Conservation (phyloP, 2,329 filamentous ascomycete species). For the Colletotrichum tofieldiae region DNA sequence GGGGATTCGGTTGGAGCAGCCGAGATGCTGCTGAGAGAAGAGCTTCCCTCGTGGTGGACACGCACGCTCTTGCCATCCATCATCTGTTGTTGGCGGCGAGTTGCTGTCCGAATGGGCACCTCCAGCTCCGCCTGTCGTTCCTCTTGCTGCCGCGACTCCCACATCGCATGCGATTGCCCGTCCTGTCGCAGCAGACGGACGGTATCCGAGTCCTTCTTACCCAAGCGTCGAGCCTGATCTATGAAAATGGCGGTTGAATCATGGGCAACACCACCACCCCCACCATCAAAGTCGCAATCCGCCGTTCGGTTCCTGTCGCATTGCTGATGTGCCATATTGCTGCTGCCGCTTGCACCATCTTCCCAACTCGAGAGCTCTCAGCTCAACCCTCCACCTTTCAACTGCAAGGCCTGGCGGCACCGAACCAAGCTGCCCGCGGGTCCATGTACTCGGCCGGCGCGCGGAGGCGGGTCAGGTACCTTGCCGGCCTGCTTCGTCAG, state of each 20-base stretch:
- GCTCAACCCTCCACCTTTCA: neutral
- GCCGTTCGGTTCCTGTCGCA: neutral
- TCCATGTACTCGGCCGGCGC: neutral
- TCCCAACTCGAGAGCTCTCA: neutral
- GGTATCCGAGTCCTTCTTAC: too few relatives aligned
- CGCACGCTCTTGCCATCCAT: neutral
- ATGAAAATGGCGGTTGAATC: neutral
- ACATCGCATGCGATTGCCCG: neutral
- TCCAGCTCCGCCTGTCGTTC: neutral
- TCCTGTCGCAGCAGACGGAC: too few relatives aligned
- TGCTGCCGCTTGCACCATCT: neutral
- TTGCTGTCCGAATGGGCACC: neutral
- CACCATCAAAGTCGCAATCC: neutral
- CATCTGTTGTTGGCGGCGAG: neutral
- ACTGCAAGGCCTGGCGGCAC: too few relatives aligned
- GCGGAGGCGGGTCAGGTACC: neutral
- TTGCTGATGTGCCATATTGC: neutral
- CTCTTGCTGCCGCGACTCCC: neutral
- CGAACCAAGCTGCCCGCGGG: too few relatives aligned
- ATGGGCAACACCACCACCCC: neutral
- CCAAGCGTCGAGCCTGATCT: neutral
- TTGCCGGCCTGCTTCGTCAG: constrained; percentile 1
- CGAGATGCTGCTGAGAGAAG: neutral
- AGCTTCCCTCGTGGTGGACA: neutral
- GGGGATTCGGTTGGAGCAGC: neutral